Evolutionary conservation across 306 rosid genomes (phyloP), one percentile per base, ranked within the genome.

Genomic region (Medicago ruthenica): DNA sequence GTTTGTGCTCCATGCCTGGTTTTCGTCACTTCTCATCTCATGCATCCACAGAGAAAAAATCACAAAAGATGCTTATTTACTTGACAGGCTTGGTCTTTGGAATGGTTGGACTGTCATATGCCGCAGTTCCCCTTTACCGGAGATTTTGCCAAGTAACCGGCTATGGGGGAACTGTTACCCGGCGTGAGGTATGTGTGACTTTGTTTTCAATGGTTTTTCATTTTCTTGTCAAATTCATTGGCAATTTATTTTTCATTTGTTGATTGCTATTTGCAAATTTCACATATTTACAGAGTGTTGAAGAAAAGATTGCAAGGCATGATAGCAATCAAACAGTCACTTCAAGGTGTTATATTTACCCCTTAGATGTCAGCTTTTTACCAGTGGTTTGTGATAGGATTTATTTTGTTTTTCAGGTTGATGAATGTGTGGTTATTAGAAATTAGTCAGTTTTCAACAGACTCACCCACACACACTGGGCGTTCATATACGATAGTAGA

Each of bases 61-160:
- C 93, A 73, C 81, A 20, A 73, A 90, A 89, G 81, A 92, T 82
- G 90, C 92, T 89, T 69, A 34, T 84, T 40, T 92, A 84, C 83
- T 90, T 96, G 70, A 86, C 82, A 1, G 91, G 90, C 54, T 77
- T 95, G 90, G 92, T 82, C 64, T 88, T 95, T 85, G 89, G 80
- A 48, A 92, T 92, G 99, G 97, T 90, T 72, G 99, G 97, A 61
- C 4, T 85, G 80, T 86, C 87, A 76, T 92, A 92, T 77, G 99
- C 99, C 42, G 93, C 97, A 62, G 97, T 90, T 78, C 97, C 99
- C 60, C 85, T 95, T 13, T 95, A 95, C 73, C 82, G 97, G 78
- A 95, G 96, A 75, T 95, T 92, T 82, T 95, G 99, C 84, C 99
- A 92, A 86, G 99, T 89, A 80, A 92, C 97, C 36, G 97, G 99